These are phyloP conservation scores for Solanum chiquidenum DNA, from an alignment of 257 asterid genomes.

Conservation along the genomic window DNA sequence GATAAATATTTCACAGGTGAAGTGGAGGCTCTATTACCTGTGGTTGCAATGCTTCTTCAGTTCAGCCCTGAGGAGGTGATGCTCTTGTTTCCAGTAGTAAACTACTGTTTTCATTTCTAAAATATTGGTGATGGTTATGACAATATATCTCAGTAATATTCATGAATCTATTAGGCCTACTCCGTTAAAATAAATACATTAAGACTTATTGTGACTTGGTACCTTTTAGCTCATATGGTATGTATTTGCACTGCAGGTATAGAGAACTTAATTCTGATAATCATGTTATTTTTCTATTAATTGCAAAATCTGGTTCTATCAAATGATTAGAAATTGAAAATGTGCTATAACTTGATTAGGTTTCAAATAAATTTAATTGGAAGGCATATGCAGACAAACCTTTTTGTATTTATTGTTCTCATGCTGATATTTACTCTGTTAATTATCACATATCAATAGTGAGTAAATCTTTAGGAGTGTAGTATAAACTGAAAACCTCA, in stretches of 20 bases:
- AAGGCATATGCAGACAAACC: not conserved
- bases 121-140: not conserved
- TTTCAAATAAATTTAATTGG: not conserved
- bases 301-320: not conserved
- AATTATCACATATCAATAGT: not conserved
- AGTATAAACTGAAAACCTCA: not conserved
- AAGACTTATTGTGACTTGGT: not conserved
- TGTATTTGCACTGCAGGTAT: not conserved
- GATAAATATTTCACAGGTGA: conserved; percentile 49
- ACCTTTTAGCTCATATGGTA: not conserved
- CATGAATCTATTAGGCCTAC: not conserved
- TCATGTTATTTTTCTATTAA: not conserved
- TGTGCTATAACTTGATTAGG: not conserved
- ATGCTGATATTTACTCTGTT: not conserved
- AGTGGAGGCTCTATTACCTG: conserved; percentile 94
- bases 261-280: not conserved
- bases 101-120: not conserved
- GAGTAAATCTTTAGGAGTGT: not conserved
- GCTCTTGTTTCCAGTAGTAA: not conserved
- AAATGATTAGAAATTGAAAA: not conserved
- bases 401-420: not conserved
- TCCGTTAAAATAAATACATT: not conserved
- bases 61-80: conserved; percentile 97
- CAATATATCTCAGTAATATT: not conserved
- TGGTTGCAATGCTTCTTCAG: conserved; percentile 93